Evolutionary conservation across 192 early-diverging fungal genomes (phyloP).

Genomic region (Coemansia sp.): DNA sequence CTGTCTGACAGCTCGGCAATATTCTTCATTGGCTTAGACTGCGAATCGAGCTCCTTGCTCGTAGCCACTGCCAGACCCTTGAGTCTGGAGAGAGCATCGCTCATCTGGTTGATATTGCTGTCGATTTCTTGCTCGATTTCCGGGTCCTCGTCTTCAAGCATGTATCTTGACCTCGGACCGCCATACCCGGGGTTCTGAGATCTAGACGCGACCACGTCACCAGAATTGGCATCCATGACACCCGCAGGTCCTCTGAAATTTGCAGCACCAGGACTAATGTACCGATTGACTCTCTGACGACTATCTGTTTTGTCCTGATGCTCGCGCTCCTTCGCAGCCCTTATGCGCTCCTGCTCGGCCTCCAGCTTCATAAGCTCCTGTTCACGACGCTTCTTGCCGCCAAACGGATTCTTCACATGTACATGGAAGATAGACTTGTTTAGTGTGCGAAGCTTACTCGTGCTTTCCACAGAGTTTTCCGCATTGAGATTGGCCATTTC

Average conservation of each 20-base stretch:
- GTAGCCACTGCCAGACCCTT: constrained; percentile 64
- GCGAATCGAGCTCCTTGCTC: constrained; percentile 61
- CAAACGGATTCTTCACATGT: constrained; percentile 70
- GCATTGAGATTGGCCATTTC: constrained; percentile 56
- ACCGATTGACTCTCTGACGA: constrained; percentile 59
- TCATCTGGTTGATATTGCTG: constrained; percentile 63
- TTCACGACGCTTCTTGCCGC: constrained; percentile 59
- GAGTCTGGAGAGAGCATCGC: constrained; percentile 53
- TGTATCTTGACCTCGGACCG: constrained; percentile 62
- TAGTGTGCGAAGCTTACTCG: constrained; percentile 51
- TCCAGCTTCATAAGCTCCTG: constrained; percentile 60
- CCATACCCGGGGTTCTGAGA: constrained; percentile 15
- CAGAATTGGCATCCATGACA: constrained; percentile 42
- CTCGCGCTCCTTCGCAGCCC: constrained; percentile 54
- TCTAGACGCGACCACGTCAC: constrained; percentile 44
- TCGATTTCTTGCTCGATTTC: constrained; percentile 68
- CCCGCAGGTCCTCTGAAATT: constrained; percentile 22
- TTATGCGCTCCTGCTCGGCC: constrained; percentile 31
- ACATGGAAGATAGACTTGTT: constrained; percentile 76
- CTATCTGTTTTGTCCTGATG: constrained; percentile 58
- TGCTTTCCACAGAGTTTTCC: constrained; percentile 35
- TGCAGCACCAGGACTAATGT: constrained; percentile 26
- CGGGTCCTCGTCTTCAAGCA: constrained; percentile 73
- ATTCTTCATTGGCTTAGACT: constrained; percentile 59
- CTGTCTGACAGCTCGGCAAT: constrained; percentile 57